A percentile compares a stretch with the other conserved stretches of the same genome.
These are phyloP conservation scores for Phytopythium litorale DNA, from an alignment of 352 stramenopile species.

Conservation along the genomic window DNA sequence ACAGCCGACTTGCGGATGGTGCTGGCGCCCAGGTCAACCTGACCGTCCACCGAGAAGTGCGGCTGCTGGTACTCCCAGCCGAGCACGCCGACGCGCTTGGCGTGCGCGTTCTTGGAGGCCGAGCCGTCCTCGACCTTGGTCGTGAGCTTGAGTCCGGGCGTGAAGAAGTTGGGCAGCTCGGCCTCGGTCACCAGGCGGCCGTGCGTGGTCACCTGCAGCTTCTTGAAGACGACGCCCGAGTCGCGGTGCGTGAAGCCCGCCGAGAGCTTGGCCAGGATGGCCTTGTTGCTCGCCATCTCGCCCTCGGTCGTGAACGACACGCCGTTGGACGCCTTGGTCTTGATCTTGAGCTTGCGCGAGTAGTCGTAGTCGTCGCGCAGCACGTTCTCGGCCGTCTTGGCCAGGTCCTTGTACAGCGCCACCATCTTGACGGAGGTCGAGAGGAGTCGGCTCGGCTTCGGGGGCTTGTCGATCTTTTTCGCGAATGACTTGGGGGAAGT, in stretches of 20 bases:
- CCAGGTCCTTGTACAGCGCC: constrained; percentile 83
- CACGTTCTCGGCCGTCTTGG: constrained; percentile 84
- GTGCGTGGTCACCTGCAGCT: constrained; percentile 85
- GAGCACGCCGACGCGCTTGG: constrained; percentile 72
- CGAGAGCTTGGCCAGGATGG: constrained; percentile 80
- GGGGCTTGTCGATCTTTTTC: constrained; percentile 42
- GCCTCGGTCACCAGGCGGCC: constrained; percentile 72
- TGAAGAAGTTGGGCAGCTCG: constrained; percentile 79
- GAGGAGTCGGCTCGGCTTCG: constrained; percentile 4
- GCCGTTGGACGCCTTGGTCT: constrained; percentile 84
- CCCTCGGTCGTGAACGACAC: constrained; percentile 86
- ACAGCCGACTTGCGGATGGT: constrained; percentile 61
- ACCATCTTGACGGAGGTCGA: constrained; percentile 38
- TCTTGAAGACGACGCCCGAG: constrained; percentile 76
- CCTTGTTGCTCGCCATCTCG: constrained; percentile 84
- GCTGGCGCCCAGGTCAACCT: constrained; percentile 52
- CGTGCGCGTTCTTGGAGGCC: constrained; percentile 68
- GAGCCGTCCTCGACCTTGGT: constrained; percentile 83
- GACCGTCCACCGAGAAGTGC: constrained; percentile 55
- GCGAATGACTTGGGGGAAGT: constrained; percentile 33
- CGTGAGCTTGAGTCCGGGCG: constrained; percentile 76
- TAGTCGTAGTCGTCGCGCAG: constrained; percentile 89
- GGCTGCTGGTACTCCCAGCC: constrained; percentile 73
- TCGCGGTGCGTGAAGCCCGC: constrained; percentile 62
- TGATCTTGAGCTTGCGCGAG: constrained; percentile 90